Percentiles rank a stretch among this genome's conserved stretches.
Conservation (phyloP, 495 filamentous ascomycete genomes). For the Aspergillus bridgeri region DNA sequence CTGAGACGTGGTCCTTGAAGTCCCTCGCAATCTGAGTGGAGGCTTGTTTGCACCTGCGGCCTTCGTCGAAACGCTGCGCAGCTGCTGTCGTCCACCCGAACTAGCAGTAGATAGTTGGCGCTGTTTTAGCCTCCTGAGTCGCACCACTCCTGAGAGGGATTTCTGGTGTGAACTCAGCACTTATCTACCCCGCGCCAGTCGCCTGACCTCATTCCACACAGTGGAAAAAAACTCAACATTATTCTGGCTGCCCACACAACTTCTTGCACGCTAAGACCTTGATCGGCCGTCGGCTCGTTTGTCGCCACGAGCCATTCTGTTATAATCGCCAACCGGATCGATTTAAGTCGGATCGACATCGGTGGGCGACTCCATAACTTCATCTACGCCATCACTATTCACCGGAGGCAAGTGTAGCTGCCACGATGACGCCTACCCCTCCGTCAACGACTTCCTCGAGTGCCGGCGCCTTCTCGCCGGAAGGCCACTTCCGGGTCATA, state of each 20-base stretch:
- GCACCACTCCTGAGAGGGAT: constrained; percentile 12
- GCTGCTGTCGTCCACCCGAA: neutral
- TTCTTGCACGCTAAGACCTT: neutral
- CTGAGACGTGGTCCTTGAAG: constrained; percentile 10
- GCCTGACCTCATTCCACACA: neutral
- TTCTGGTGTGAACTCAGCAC: constrained; percentile 8
- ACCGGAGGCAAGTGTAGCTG: neutral
- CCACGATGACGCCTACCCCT: constrained; percentile 79
- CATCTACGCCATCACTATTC: neutral
- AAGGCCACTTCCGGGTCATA: constrained; percentile 82
- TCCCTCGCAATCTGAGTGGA: neutral
- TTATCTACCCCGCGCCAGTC: neutral
- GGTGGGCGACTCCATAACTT: neutral
- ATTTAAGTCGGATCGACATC: neutral
- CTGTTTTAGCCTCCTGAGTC: neutral
- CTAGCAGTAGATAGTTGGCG: neutral
- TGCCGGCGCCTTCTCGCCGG: constrained; percentile 72
- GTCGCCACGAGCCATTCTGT: neutral
- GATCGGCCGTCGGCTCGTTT: neutral
- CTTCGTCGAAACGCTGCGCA: neutral
- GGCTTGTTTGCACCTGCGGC: neutral
- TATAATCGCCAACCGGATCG: neutral
- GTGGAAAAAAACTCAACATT: neutral
- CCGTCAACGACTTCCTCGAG: constrained; percentile 81
- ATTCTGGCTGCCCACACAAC: neutral